Evolutionary conservation across 1,139 yeast genomes (phyloP), one percentile per base, ranked within the genome.

Genomic region (Lodderomyces elongisporus): DNA sequence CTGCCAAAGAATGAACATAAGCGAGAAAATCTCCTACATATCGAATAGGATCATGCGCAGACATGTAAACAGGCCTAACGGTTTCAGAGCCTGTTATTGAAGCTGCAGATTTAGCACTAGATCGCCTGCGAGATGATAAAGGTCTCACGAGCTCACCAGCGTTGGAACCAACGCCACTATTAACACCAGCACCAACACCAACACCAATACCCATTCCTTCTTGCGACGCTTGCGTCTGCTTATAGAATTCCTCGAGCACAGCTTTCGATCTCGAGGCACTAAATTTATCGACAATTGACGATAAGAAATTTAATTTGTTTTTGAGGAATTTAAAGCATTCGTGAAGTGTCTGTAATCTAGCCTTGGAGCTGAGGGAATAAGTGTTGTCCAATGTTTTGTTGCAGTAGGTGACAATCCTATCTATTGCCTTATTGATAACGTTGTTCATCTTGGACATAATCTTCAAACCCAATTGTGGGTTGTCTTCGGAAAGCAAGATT

Each of bases 1-100:
- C 95, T 23, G 89, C 79, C n/a, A 87, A 72, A 0, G 93, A 76
- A 51, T 93, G 97, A 10, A 89, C 71, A 62, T 85, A 85, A 1
- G 98, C 98, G 30, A 91, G 61, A 21, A 91, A 70, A 53, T 88
- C 97, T 17, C 97, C 95, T 14, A 85, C 70, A 46, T 79, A 88
- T 38, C 95, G 66, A 14, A 78, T 64, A 2, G 96, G 85, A 54
- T 91, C 96, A 52, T 82, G 85, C 0, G 89, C 81, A 8, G 81
- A 73, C 32, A 81, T 60, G 30, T 75, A 71, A 15, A 85, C 64
- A 2, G 89, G 84, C 40, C 77, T 59, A 39, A 38, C 42, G 36
- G 35, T 41, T 34, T 33, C 38, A n/a, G 30, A 34, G 12, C 47
- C 42, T 3, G 48, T 50, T 35, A 32, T 37, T 34, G 14, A 39